phyloP scores from a whole-genome alignment of 2,329 filamentous ascomycete species.

The Colletotrichum horii region DNA sequence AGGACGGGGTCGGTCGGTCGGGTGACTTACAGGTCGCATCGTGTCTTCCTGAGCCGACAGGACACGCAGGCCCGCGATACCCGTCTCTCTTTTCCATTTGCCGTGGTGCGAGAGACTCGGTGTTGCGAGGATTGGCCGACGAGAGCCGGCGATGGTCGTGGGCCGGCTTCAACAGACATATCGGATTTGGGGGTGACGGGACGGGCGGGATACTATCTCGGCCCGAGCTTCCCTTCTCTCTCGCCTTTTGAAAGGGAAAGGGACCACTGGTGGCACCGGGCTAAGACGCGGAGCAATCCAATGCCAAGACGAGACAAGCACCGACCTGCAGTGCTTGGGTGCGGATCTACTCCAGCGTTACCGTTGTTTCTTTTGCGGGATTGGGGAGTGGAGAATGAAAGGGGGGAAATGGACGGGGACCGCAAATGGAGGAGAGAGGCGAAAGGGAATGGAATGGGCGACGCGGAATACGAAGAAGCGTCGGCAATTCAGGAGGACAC shows the following conservation, averaged over 20 bases:
- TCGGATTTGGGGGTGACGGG: neutral
- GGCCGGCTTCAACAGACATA: conserved; percentile 10
- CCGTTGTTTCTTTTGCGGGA: neutral
- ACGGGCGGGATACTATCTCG: neutral
- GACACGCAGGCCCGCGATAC: conserved; percentile 36
- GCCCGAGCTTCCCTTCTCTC: neutral
- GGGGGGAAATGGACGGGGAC: neutral
- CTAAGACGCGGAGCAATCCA: neutral
- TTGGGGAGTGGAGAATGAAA: neutral
- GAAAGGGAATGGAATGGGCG: neutral
- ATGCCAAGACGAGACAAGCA: neutral
- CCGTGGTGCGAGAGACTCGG: conserved; percentile 4
- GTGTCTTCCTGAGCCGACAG: conserved; percentile 35
- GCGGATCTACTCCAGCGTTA: neutral
- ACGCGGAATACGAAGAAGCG: neutral
- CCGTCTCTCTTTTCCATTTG: conserved; percentile 28
- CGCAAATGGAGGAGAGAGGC: neutral
- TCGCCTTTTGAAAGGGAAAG: neutral
- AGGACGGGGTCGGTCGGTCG: neutral
- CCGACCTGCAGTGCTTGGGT: neutral
- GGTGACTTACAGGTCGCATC: conserved; percentile 35
- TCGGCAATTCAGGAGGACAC: conserved; percentile 5
- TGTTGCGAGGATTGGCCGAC: neutral
- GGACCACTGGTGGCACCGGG: neutral
- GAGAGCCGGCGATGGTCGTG: neutral